A percentile compares a stretch with the other conserved stretches of the same genome.
These are phyloP conservation scores for Eragrostis nindensis DNA, from an alignment of 176 grass and related monocot species.

Conservation along the genomic window DNA sequence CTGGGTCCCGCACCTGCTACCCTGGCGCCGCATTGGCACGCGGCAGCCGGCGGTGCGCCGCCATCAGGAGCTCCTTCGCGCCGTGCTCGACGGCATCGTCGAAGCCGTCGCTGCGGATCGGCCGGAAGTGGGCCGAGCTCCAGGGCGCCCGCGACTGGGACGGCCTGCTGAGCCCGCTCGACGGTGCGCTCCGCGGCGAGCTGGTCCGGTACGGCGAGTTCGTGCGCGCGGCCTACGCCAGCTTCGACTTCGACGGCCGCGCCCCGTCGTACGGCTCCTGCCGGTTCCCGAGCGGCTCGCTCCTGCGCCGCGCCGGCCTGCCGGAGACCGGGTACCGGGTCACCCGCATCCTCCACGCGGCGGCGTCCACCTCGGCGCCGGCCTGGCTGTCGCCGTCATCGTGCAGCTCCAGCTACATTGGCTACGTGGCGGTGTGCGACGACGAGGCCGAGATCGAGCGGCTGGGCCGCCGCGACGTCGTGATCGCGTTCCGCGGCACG, in stretches of 20 bases:
- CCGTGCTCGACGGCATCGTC: not conserved
- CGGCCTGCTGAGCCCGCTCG: constrained; percentile 54
- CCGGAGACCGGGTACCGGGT: constrained; percentile 41
- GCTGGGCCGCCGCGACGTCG: constrained; percentile 54
- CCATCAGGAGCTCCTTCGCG: constrained; percentile 15
- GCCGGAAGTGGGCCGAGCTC: constrained; percentile 50
- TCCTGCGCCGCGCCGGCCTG: constrained; percentile 44
- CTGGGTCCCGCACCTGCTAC: constrained; percentile 27
- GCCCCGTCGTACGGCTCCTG: constrained; percentile 49
- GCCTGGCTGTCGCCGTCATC: constrained; percentile 31
- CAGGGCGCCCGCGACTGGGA: constrained; percentile 57
- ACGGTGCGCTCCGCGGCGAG: constrained; percentile 51
- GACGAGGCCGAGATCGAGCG: constrained; percentile 57
- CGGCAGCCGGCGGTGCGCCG: not conserved
- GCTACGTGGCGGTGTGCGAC: constrained; percentile 59
- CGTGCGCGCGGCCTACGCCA: constrained; percentile 49
- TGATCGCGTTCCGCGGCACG: constrained; percentile 56
- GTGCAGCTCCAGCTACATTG: constrained; percentile 53
- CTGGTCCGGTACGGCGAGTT: constrained; percentile 62
- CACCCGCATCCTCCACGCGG: constrained; percentile 51
- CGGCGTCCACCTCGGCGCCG: constrained; percentile 27
- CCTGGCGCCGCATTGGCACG: not conserved
- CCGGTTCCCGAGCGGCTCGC: constrained; percentile 44
- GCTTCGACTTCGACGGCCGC: constrained; percentile 46
- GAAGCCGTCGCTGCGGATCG: constrained; percentile 26